Evolutionary conservation across 2,329 filamentous ascomycete species (phyloP).

Genomic region (Diaporthe longicolla): DNA sequence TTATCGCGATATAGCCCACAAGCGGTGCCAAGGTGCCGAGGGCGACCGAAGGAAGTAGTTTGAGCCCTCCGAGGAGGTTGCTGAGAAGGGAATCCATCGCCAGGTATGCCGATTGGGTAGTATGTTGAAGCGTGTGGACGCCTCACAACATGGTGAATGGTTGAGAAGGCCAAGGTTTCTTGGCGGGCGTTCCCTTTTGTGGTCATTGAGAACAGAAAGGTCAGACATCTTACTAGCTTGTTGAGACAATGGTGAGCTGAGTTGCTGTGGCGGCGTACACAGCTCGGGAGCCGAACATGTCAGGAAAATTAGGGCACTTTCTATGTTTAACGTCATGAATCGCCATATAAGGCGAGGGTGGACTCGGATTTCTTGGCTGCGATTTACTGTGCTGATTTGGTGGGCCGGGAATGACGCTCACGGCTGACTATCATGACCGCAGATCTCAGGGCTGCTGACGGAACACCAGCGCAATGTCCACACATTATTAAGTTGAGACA

Average conservation of each 20-base stretch:
- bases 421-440: conserved; percentile 7
- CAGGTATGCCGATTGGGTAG: not conserved
- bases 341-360: not conserved
- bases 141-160: not conserved
- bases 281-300: conserved; percentile 8
- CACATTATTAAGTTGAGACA: not conserved
- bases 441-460: not conserved
- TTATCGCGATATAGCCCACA: not conserved
- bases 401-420: not conserved
- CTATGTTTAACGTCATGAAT: not conserved
- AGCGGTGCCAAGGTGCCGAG: conserved; percentile 12
- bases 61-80: not conserved
- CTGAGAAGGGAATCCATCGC: conserved; percentile 2
- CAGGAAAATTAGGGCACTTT: not conserved
- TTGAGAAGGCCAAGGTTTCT: not conserved
- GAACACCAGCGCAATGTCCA: not conserved
- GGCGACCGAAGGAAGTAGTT: conserved; percentile 11
- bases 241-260: too few relatives aligned
- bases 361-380: too few relatives aligned
- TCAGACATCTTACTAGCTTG: not conserved
- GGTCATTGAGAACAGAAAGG: not conserved
- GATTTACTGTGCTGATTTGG: not conserved
- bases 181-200: not conserved
- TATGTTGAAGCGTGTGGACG: not conserved
- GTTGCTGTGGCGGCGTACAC: not conserved